Evolutionary conservation across 257 asterid species (phyloP).

Genomic region (Petunia secreta): DNA sequence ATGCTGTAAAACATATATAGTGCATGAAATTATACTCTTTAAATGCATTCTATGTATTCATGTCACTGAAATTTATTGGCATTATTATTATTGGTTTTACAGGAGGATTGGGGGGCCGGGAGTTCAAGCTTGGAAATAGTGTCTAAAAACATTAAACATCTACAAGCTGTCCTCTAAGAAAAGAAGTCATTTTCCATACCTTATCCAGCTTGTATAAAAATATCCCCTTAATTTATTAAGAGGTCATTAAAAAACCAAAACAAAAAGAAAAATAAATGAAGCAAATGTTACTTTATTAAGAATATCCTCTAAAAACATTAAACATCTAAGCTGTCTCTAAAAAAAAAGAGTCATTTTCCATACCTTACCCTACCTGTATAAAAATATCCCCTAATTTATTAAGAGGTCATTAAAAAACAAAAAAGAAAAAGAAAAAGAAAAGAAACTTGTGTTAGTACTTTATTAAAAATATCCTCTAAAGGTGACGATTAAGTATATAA

Average conservation of each 20-base stretch:
- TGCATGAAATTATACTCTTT: neutral
- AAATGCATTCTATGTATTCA: neutral
- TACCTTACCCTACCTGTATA: slow-evolving; percentile 20
- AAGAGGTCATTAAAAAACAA: neutral
- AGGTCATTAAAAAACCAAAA: neutral
- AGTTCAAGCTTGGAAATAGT: neutral
- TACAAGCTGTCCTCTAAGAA: slow-evolving; percentile 7
- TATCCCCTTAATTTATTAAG: neutral
- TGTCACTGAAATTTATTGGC: neutral
- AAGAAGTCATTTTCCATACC: slow-evolving; percentile 18
- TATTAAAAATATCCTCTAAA: neutral
- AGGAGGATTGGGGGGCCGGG: neutral
- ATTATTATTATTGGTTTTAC: too few relatives aligned
- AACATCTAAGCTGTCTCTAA: too few relatives aligned
- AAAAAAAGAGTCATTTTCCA: slow-evolving; percentile 3
- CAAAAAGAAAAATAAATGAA: neutral
- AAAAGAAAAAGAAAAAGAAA: neutral
- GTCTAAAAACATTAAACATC: neutral
- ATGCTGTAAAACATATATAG: neutral
- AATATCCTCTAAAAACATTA: neutral
- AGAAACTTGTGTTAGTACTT: neutral
- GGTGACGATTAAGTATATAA: slow-evolving; percentile 40
- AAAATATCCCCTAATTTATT: neutral
- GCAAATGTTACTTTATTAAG: neutral
- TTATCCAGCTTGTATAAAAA: slow-evolving; percentile 21